These are phyloP conservation scores for Mesembryanthemum crystallinum DNA, from an alignment of 148 eudicot genomes.

Conservation along the genomic window DNA sequence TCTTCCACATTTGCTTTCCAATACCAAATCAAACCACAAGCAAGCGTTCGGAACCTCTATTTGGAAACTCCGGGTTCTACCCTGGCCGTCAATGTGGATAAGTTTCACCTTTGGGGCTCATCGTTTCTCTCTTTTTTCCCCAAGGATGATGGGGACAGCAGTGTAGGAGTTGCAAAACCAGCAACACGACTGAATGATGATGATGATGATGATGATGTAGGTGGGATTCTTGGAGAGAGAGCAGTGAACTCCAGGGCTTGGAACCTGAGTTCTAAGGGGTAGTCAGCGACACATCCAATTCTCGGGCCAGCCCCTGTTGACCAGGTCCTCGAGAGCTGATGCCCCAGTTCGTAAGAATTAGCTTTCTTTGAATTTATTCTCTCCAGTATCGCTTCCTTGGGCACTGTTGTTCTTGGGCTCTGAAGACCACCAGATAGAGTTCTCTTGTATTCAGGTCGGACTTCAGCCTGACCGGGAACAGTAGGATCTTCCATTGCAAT, in stretches of 20 bases:
- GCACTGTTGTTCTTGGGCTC: constrained; percentile 65
- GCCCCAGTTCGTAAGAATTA: constrained; percentile 63
- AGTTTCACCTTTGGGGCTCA: no score
- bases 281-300: constrained; percentile 81
- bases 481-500: constrained; percentile 16
- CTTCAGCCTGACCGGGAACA: constrained; percentile 26
- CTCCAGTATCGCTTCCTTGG: constrained; percentile 55
- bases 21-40: no score
- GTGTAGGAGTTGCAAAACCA: constrained; percentile 29
- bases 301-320: constrained; percentile 85
- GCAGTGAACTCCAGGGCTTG: constrained; percentile 71
- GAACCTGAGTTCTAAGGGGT: constrained; percentile 65
- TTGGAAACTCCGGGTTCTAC: no score
- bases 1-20: no score
- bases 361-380: constrained; percentile 70
- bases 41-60: no score
- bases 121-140: neutral
- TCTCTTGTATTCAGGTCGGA: constrained; percentile 45
- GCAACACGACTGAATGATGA: constrained; percentile 9
- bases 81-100: no score
- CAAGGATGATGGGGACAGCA: constrained; percentile 18
- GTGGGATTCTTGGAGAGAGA: constrained; percentile 56
- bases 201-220: constrained; percentile 17
- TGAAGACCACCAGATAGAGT: constrained; percentile 81
- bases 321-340: constrained; percentile 64